phyloP scores from a whole-genome alignment of 2,329 filamentous ascomycete species.

The Bipolaris cookei region DNA sequence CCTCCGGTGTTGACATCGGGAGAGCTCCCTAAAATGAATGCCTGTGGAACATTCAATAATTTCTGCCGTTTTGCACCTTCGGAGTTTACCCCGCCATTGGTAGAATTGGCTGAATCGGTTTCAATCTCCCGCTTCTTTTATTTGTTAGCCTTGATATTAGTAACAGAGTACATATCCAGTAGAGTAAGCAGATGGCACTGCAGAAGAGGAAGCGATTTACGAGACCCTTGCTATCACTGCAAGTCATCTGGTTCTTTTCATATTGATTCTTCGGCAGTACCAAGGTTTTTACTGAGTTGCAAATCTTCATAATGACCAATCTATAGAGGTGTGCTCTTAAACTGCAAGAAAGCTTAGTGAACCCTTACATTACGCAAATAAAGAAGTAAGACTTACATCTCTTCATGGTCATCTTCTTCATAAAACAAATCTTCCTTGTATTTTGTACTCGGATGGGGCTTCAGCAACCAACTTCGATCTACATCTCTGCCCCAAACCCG shows the following conservation, averaged over 20 bases:
- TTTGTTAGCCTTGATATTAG: conserved; percentile 28
- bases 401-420: conserved; percentile 39
- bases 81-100: conserved; percentile 34
- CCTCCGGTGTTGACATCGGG: conserved; percentile 30
- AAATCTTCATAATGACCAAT: conserved; percentile 49
- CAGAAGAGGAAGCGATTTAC: conserved; percentile 15
- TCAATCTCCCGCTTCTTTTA: conserved; percentile 43
- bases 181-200: conserved; percentile 14
- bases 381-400: conserved; percentile 32
- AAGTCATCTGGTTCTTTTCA: conserved; percentile 39
- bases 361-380: background rate
- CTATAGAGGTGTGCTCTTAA: conserved; percentile 45
- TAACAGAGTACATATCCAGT: conserved; percentile 24
- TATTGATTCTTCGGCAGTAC: too few relatives aligned
- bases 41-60: too few relatives aligned
- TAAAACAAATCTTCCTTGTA: conserved; percentile 43
- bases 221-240: conserved; percentile 37
- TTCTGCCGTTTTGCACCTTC: conserved; percentile 37
- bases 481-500: conserved; percentile 45
- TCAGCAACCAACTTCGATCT: conserved; percentile 42
- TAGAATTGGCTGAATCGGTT: conserved; percentile 36
- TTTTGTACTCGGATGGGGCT: conserved; percentile 40
- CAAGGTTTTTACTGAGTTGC: conserved; percentile 47
- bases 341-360: conserved; percentile 25
- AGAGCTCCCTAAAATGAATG: conserved; percentile 28